Conservation (phyloP, 331 rosid genomes). For the Saraca asoca region DNA sequence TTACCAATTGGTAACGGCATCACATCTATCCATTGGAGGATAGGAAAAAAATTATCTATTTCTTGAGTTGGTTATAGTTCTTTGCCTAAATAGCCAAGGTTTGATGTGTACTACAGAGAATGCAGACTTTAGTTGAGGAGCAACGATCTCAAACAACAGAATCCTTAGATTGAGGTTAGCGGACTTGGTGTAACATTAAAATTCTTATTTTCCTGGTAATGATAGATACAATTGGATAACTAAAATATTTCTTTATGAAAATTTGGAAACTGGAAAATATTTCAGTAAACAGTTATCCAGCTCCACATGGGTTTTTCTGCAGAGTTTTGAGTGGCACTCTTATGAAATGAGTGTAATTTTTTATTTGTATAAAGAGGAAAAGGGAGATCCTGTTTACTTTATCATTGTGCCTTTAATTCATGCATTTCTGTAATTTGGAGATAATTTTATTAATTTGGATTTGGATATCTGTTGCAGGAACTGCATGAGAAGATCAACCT, state of each 20-base stretch:
- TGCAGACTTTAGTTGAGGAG: slow-evolving; percentile 70
- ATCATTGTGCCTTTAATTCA: too few species aligned
- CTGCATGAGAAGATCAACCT: too few species aligned
- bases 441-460: too few species aligned
- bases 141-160: slow-evolving; percentile 55
- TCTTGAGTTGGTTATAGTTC: slow-evolving; percentile 15
- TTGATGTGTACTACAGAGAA: slow-evolving; percentile 59
- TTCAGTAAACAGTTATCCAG: neutral
- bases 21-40: neutral
- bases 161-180: slow-evolving; percentile 53
- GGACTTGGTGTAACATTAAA: slow-evolving; percentile 18
- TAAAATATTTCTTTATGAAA: neutral
- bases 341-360: neutral
- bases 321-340: neutral
- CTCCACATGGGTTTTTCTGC: slow-evolving; percentile 2
- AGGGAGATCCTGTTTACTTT: too few species aligned
- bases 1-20: neutral
- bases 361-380: too few species aligned
- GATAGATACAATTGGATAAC: neutral
- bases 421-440: too few species aligned
- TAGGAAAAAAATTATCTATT: slow-evolving; percentile 17
- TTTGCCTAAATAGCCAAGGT: slow-evolving; percentile 31
- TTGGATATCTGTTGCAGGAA: too few species aligned
- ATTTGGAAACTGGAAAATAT: neutral
- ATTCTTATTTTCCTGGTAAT: neutral